phyloP scores from a whole-genome alignment of 2,329 filamentous ascomycete genomes.

The Apiospora phragmitis region DNA sequence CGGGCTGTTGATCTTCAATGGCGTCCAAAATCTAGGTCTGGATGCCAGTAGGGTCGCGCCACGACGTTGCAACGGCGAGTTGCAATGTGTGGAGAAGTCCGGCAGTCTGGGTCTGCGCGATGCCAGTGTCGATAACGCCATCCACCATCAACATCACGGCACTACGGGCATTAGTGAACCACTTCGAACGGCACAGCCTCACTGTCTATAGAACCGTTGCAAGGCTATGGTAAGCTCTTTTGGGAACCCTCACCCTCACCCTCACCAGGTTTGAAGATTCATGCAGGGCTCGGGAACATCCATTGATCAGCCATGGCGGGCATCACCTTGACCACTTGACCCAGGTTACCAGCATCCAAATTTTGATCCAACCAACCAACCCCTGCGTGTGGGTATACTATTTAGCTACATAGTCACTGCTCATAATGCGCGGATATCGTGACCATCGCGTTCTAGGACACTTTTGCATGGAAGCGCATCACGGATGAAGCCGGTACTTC shows the following conservation, averaged over 20 bases:
- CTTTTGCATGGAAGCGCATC: not conserved
- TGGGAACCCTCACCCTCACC: too few relatives aligned
- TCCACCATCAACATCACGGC: not conserved
- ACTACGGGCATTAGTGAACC: not conserved
- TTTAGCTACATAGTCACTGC: not conserved
- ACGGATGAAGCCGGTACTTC: not conserved
- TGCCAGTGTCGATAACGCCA: not conserved
- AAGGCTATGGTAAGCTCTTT: not conserved
- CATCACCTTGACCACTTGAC: not conserved
- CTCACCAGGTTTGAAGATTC: not conserved
- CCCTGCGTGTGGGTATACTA: not conserved
- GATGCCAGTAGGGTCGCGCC: not conserved
- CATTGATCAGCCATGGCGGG: not conserved
- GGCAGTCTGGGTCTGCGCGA: not conserved
- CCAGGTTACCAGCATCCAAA: not conserved
- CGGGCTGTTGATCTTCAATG: not conserved
- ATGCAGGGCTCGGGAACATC: constrained; percentile 1
- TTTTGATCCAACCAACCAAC: not conserved
- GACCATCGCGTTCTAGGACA: not conserved
- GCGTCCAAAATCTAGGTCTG: not conserved
- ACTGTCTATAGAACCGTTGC: not conserved
- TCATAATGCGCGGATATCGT: not conserved
- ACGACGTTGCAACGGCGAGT: constrained; percentile 1
- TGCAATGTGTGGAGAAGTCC: not conserved
- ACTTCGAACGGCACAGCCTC: not conserved